Evolutionary conservation across 169 alveolate genomes (phyloP).

Genomic region (Plasmodium fragile): DNA sequence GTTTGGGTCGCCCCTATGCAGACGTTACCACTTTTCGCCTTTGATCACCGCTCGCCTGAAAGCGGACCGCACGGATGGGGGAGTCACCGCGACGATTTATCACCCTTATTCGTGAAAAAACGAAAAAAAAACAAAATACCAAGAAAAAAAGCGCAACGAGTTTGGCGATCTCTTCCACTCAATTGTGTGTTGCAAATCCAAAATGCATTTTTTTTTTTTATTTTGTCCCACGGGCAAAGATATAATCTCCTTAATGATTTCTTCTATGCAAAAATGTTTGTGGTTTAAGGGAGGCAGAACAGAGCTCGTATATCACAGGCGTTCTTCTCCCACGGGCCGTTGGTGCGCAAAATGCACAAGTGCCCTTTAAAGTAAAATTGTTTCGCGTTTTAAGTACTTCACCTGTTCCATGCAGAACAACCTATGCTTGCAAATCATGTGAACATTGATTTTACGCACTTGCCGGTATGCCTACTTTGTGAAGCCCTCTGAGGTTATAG

Average conservation of each 20-base stretch:
- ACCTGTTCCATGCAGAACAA: background rate
- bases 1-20: background rate
- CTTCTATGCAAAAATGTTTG: background rate
- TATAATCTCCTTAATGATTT: background rate
- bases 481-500: background rate
- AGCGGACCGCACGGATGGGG: background rate
- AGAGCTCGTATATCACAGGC: background rate
- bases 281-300: background rate
- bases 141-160: background rate
- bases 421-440: background rate
- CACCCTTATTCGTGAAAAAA: background rate
- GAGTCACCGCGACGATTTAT: background rate
- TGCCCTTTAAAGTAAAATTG: background rate
- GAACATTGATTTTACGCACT: background rate
- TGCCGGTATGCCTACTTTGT: background rate
- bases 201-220: too few relatives aligned
- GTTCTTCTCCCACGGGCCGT: background rate
- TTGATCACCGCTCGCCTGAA: background rate
- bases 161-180: background rate
- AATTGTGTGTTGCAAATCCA: background rate
- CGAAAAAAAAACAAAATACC: too few relatives aligned
- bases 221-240: background rate
- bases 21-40: background rate
- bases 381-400: background rate
- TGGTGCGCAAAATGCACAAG: background rate